A percentile compares a stretch with the other conserved stretches of the same genome.
Conservation (phyloP, 2,329 filamentous ascomycete species). For the Mollisiaceae sp. region DNA sequence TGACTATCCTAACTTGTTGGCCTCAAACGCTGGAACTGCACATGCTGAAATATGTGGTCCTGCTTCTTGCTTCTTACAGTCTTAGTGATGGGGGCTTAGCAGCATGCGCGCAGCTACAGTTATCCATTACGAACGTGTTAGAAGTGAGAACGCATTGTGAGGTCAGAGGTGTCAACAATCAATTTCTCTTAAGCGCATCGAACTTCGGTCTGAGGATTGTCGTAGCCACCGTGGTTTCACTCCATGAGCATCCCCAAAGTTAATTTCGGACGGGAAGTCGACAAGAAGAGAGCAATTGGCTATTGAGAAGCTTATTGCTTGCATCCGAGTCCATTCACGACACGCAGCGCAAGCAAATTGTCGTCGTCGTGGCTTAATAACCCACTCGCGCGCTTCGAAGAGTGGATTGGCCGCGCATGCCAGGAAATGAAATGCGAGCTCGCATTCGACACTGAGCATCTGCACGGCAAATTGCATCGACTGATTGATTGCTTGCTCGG, state of each 20-base stretch:
- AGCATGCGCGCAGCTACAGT: not conserved
- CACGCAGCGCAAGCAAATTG: not conserved
- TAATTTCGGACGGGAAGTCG: not conserved
- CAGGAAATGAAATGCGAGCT: not conserved
- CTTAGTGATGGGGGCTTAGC: constrained; percentile 7
- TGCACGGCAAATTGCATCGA: not conserved
- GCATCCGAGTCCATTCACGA: not conserved
- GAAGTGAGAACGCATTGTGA: not conserved
- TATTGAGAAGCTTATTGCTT: not conserved
- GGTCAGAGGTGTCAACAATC: constrained; percentile 2
- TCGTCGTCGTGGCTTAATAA: constrained; percentile 3
- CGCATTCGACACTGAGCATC: not conserved
- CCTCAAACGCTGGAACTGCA: not conserved
- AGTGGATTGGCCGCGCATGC: not conserved
- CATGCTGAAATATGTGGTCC: not conserved
- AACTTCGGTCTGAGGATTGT: not conserved
- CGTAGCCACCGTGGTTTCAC: not conserved
- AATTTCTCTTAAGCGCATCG: not conserved
- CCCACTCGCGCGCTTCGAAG: constrained; percentile 3
- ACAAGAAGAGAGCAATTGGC: not conserved
- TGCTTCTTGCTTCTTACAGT: not conserved
- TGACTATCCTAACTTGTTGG: not conserved
- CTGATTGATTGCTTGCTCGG: no score
- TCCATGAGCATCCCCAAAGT: not conserved
- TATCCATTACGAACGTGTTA: not conserved